A percentile compares a stretch with the other conserved stretches of the same genome.
Conservation (phyloP, 805 yeast species). For the Lipomyces sp. region DNA sequence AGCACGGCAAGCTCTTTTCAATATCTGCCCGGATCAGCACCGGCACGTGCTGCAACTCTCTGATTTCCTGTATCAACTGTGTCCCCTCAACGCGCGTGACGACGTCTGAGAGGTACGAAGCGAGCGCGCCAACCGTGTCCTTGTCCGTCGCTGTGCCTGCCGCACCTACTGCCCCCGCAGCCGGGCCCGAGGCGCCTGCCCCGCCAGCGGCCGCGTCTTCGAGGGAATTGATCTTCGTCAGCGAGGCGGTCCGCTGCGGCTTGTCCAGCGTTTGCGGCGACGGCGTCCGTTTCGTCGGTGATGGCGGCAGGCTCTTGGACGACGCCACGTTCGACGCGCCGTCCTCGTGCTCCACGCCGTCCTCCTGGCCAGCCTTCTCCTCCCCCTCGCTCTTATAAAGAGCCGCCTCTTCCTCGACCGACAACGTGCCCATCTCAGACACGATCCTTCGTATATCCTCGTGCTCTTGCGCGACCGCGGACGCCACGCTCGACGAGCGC, state of each 20-base stretch:
- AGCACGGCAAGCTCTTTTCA: constrained; percentile 93
- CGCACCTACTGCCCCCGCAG: too few relatives aligned
- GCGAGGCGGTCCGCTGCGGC: constrained; percentile 33
- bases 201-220: constrained; percentile 5
- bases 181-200: too few relatives aligned
- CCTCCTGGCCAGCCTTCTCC: too few relatives aligned
- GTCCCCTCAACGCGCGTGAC: constrained; percentile 52
- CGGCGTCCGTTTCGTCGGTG: constrained; percentile 31
- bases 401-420: constrained; percentile 17
- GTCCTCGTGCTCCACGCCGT: constrained; percentile 10
- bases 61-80: constrained; percentile 69
- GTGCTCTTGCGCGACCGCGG: constrained; percentile 47
- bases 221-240: constrained; percentile 27
- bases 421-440: constrained; percentile 12
- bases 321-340: not conserved
- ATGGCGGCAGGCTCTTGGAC: constrained; percentile 37
- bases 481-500: constrained; percentile 69
- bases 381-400: too few relatives aligned
- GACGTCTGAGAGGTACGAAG: constrained; percentile 57
- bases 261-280: constrained; percentile 10
- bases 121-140: constrained; percentile 43
- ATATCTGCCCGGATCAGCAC: constrained; percentile 83
- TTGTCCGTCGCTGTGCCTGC: constrained; percentile 15
- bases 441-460: constrained; percentile 35
- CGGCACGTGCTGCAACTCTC: constrained; percentile 75